Conservation (phyloP, 2,329 filamentous ascomycete genomes). For the Dactylellina parvicollis region DNA sequence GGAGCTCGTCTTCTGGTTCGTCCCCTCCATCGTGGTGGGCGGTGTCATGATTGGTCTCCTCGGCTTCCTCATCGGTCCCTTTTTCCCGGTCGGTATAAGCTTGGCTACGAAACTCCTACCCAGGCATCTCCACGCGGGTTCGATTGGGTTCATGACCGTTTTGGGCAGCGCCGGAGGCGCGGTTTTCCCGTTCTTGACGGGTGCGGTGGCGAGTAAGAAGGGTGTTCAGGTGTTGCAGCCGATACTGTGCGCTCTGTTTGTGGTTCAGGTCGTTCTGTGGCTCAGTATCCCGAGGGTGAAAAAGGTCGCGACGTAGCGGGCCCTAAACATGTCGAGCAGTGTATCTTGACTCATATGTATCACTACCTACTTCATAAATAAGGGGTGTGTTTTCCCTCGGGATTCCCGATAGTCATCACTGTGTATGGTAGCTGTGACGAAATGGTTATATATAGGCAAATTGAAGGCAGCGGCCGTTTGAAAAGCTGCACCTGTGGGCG, state of each 20-base stretch:
- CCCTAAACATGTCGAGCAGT: too few species aligned
- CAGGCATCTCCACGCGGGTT: conserved; percentile 76
- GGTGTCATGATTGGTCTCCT: conserved; percentile 76
- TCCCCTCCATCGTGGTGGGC: conserved; percentile 78
- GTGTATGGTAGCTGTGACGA: too few species aligned
- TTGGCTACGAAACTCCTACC: conserved; percentile 79
- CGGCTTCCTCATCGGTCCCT: conserved; percentile 81
- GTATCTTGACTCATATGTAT: too few species aligned
- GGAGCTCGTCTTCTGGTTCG: conserved; percentile 81
- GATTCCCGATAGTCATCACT: too few species aligned
- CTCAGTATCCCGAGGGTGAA: conserved; percentile 36
- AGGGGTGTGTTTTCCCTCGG: too few species aligned
- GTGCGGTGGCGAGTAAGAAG: conserved; percentile 71
- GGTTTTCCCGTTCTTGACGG: conserved; percentile 73
- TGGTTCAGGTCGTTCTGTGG: conserved; percentile 56
- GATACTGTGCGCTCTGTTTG: conserved; percentile 66
- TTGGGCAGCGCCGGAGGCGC: conserved; percentile 79
- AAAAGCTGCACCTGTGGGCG: too few species aligned
- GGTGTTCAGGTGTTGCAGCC: conserved; percentile 70
- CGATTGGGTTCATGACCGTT: conserved; percentile 81
- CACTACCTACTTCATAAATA: too few species aligned
- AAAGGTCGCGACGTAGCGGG: conserved; percentile 20
- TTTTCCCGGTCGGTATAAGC: conserved; percentile 80
- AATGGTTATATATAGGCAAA: too few species aligned
- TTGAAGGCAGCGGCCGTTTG: too few species aligned